Evolutionary conservation across 345 rosid species (phyloP).

Genomic region (Crucihimalaya himalaica): DNA sequence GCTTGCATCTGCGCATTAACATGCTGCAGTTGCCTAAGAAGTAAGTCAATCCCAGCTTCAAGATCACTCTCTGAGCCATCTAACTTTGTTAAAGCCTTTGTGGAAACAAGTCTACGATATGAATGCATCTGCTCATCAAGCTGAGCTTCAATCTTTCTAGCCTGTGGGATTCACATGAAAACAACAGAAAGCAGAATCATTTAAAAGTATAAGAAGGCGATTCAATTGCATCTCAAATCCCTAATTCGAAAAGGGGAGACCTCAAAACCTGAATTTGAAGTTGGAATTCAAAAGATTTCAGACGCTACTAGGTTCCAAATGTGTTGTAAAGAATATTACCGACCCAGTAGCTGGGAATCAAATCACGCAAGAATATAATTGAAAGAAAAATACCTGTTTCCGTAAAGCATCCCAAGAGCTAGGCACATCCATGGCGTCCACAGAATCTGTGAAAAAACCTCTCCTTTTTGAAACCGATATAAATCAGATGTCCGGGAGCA

Average conservation of each 20-base stretch:
- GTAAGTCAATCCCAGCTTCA: slow-evolving; percentile 72
- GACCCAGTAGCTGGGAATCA: background rate
- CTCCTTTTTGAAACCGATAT: background rate
- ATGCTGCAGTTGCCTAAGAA: slow-evolving; percentile 77
- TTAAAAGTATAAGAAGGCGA: background rate
- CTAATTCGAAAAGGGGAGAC: background rate
- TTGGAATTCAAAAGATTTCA: background rate
- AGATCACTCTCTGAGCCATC: slow-evolving; percentile 72
- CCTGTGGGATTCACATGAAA: slow-evolving; percentile 47
- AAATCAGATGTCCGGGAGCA: slow-evolving; percentile 5
- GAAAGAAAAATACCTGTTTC: slow-evolving; percentile 59
- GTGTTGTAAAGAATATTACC: background rate
- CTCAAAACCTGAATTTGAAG: background rate
- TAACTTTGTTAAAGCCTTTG: slow-evolving; percentile 60
- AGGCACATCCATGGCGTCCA: slow-evolving; percentile 63
- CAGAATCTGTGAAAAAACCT: slow-evolving; percentile 22
- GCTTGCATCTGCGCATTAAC: slow-evolving; percentile 91
- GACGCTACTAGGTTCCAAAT: background rate
- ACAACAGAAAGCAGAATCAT: slow-evolving; percentile 15
- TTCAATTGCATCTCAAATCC: background rate
- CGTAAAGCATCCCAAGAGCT: slow-evolving; percentile 94
- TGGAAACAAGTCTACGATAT: slow-evolving; percentile 77
- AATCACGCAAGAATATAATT: background rate
- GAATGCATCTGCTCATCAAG: slow-evolving; percentile 96
- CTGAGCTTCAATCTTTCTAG: slow-evolving; percentile 95